A percentile compares a stretch with the other conserved stretches of the same genome.
Evolutionary conservation across 2,329 filamentous ascomycete genomes (phyloP).

Genomic region (Lasiodiplodia sp.): DNA sequence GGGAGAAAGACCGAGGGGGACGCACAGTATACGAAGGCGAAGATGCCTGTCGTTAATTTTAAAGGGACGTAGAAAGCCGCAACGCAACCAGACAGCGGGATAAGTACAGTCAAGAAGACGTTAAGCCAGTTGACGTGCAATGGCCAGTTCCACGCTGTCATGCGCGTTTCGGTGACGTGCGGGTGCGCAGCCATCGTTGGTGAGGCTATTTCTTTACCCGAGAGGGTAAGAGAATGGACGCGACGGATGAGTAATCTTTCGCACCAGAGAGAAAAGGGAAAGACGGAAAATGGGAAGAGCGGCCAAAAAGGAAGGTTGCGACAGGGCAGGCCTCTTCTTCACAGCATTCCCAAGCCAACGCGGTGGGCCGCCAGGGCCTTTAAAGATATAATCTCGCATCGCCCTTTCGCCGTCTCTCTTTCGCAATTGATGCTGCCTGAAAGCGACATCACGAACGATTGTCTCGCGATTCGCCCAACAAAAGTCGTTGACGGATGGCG

Average conservation of each 20-base stretch:
- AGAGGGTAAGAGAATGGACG: constrained; percentile 7
- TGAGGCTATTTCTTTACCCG: neutral
- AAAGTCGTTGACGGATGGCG: neutral
- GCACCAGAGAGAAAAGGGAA: constrained; percentile 5
- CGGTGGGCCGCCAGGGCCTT: neutral
- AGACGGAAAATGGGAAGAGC: neutral
- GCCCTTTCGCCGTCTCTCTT: neutral
- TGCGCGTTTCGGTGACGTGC: constrained; percentile 83
- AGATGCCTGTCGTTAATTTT: constrained; percentile 73
- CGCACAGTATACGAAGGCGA: constrained; percentile 72
- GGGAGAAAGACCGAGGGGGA: neutral
- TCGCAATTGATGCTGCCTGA: neutral
- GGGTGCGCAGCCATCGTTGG: constrained; percentile 19
- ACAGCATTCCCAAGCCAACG: neutral
- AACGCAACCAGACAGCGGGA: constrained; percentile 77
- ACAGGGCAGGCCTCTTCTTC: neutral
- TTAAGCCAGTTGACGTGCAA: constrained; percentile 96
- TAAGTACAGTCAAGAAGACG: constrained; percentile 77
- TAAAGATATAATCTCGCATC: constrained; percentile 4
- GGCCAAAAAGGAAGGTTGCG: neutral
- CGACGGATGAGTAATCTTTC: constrained; percentile 3
- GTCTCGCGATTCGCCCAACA: constrained; percentile 24
- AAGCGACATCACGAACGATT: neutral
- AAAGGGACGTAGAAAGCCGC: constrained; percentile 79
- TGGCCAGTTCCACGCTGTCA: constrained; percentile 85